A percentile compares a stretch with the other conserved stretches of the same genome.
These are phyloP conservation scores for Alternaria alternata DNA, from an alignment of 2,329 filamentous ascomycete genomes.

Conservation along the genomic window DNA sequence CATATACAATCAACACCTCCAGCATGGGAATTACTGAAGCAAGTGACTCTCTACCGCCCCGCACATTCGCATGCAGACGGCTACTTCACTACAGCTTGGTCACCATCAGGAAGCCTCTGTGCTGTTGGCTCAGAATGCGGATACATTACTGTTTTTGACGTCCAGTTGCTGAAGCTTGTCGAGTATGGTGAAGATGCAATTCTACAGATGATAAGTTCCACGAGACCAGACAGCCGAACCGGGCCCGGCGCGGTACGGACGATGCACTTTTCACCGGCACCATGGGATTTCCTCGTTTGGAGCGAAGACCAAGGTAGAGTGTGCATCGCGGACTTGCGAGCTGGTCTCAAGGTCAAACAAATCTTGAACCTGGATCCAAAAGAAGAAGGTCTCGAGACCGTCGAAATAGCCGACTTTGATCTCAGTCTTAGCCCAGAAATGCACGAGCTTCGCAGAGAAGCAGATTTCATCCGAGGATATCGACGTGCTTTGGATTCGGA, in stretches of 20 bases:
- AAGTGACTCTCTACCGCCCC: slow-evolving; percentile 54
- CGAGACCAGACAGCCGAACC: slow-evolving; percentile 69
- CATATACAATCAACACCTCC: slow-evolving; percentile 30
- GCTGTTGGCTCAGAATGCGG: slow-evolving; percentile 84
- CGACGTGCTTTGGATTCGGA: slow-evolving; percentile 50
- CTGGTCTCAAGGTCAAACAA: slow-evolving; percentile 72
- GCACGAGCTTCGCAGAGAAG: slow-evolving; percentile 59
- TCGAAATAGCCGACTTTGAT: slow-evolving; percentile 63
- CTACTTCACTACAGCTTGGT: slow-evolving; percentile 83
- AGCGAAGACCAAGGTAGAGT: slow-evolving; percentile 84
- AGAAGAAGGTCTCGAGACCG: slow-evolving; percentile 63
- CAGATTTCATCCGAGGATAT: slow-evolving; percentile 55
- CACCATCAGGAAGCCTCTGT: slow-evolving; percentile 72
- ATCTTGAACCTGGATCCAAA: slow-evolving; percentile 70
- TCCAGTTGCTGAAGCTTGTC: slow-evolving; percentile 53
- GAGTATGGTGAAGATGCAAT: slow-evolving; percentile 67
- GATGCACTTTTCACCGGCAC: slow-evolving; percentile 90
- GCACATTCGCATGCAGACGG: slow-evolving; percentile 54
- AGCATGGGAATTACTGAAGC: slow-evolving; percentile 54
- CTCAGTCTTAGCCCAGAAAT: slow-evolving; percentile 48
- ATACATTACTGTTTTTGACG: slow-evolving; percentile 77
- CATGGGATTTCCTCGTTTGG: slow-evolving; percentile 92
- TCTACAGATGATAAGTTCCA: slow-evolving; percentile 79
- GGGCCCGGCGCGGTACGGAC: slow-evolving; percentile 80
- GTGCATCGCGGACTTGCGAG: slow-evolving; percentile 76